Base-by-base conservation (phyloP, 2,329 filamentous ascomycete species). In the Beauveria pseudobassiana region DNA sequence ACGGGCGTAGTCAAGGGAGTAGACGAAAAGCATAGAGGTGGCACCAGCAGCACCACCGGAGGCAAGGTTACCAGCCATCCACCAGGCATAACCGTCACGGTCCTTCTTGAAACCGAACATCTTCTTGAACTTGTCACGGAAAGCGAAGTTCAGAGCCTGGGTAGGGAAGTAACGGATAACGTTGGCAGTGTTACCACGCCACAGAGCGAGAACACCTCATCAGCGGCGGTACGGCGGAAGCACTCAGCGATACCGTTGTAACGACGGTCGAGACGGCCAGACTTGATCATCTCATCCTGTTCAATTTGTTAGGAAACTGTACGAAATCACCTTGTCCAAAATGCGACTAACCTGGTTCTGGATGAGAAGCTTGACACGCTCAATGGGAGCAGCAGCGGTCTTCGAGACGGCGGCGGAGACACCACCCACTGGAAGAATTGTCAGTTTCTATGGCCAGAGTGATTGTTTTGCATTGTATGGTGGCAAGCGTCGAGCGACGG, bases 71-170 rank as follows among this genome's bases (percentile, higher is more conserved):
- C 95, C 95, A 71, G 85, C 86, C 95, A 99, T 98, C 95, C 95
- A 99, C 89, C 93, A 92, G 78, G 82, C 85, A 82, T 99, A 99
- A 76, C 95, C 95, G 80, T 99, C 95, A 82, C 88, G 89, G 68
- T 99, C 95, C 90, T 98, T 98, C 92, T 98, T 99, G 92, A 91
- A 99, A 78, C 91, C 90, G 89, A 99, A 99, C 93, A 99, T 96
- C 77, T 89, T 86, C 92, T 99, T 99, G 92, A 97, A 99, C 88
- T 96, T 97, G 82, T 99, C 95, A 82, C 95, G 95, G 95, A 99
- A 99, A 79, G 95, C 95, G 78, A 99, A 99, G 93, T 99, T 99
- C 80, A 99, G 86, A 75, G 95, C 95, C 88, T 99, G 95, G 80
- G 95, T 99, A 73, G 95, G 95, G 91, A 99, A 99, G 87, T 99